Evolutionary conservation across 139 green algal genomes (phyloP), one percentile per base, ranked within the genome.

Genomic region (Penium margaritaceum): DNA sequence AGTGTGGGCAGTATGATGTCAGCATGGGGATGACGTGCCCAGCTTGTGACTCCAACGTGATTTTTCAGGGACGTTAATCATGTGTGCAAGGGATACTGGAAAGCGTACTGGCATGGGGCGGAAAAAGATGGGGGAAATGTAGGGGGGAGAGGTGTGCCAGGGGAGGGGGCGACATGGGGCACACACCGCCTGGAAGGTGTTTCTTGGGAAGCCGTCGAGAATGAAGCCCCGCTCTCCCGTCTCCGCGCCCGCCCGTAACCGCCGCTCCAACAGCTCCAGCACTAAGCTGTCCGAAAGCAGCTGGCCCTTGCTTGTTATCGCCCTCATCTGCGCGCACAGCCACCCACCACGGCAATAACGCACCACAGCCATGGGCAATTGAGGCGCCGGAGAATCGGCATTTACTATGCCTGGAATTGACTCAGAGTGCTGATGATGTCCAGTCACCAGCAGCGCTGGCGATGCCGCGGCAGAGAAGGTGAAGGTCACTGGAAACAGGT

Each of bases 171-270:
- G n/a, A n/a, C n/a, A n/a, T n/a, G n/a, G n/a, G n/a, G n/a, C n/a
- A 64, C 73, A 73, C 73, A 80, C 75, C 37, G 84, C 87, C 82
- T 91, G 87, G 7, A 61, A 15, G 0, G 43, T 63, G 1, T 90
- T 95, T 65, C 93, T 85, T 19, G 89, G 93, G 62, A 96, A 99
- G 36, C 94, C 94, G 78, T 99, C 94, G 19, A 98, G 80, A 27
- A 99, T 78, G 64, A 95, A 95, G 19, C 94, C 94, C 4, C 46
- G 27, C 68, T 91, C 85, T 12, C 87, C 86, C 2, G 65, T 47
- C 5, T 24, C 61, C 0, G 51, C 57, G 0, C 81, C 87, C 5
- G 47, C 17, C 14, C 78, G 73, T 53, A 96, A 62, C 14, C 89
- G 80, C 15, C 75, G 51, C 7, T 87, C 61, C 27, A 96, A 63